Percentiles rank a stretch among this genome's conserved stretches.
phyloP scores from a whole-genome alignment of 2,329 filamentous ascomycete species.

The Xylariaceae sp. region DNA sequence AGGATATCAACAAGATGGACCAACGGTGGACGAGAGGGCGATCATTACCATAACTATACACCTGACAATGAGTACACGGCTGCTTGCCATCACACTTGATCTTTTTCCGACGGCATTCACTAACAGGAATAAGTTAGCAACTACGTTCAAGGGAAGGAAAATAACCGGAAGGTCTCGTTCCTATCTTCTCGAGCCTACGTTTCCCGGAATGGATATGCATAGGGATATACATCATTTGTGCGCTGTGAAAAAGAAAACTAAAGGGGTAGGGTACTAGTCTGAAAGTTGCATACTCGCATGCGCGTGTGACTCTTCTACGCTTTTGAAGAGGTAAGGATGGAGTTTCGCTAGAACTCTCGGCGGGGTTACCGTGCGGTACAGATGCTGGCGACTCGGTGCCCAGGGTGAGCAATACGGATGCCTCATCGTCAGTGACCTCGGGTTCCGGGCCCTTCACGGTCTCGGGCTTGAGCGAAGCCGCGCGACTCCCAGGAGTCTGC shows the following conservation, averaged over 20 bases:
- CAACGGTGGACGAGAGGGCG: conserved; percentile 4
- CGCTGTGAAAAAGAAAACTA: conserved; percentile 1
- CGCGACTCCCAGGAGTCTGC: conserved; percentile 31
- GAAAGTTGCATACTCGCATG: conserved; percentile 61
- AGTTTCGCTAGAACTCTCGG: conserved; percentile 37
- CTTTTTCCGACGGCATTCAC: conserved; percentile 74
- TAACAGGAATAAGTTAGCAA: conserved; percentile 13
- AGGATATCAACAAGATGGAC: conserved; percentile 28
- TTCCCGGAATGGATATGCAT: neutral
- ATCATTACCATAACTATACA: conserved; percentile 91
- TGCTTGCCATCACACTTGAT: conserved; percentile 88
- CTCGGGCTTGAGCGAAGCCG: conserved; percentile 30
- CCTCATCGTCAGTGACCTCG: conserved; percentile 47
- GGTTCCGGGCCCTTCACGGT: conserved; percentile 39
- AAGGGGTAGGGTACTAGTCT: neutral
- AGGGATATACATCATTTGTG: neutral
- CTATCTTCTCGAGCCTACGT: neutral
- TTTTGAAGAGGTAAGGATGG: conserved; percentile 70
- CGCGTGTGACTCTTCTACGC: conserved; percentile 75
- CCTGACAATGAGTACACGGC: conserved; percentile 92
- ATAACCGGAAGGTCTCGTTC: neutral
- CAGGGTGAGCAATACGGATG: conserved; percentile 21
- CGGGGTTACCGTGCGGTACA: conserved; percentile 27
- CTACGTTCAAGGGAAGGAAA: neutral
- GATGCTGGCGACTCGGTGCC: conserved; percentile 42